Base-by-base conservation (phyloP, 2,329 filamentous ascomycete species). In the Aureobasidium zeae region DNA sequence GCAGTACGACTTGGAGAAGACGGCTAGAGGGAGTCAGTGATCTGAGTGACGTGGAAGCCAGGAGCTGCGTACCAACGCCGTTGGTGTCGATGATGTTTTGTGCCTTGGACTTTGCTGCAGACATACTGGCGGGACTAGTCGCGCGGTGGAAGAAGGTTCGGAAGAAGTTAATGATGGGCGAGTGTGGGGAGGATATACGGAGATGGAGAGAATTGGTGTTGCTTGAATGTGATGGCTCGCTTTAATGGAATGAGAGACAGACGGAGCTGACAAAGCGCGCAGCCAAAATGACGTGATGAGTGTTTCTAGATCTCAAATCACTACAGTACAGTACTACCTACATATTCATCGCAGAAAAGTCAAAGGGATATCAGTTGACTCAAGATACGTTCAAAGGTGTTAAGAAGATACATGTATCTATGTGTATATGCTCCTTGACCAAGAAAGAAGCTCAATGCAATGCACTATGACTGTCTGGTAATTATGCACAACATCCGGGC, bases 1-100 rank as follows among this genome's bases (percentile, higher is more conserved):
- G 76, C 91, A 98, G 71, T 86, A 94, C 12, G 82, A 86, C 73
- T 98, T 98, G 68, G 83, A 88, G 76, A 98, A 98, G 63, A 98
- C 85, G 57, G 91, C 84, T 85, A 41, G 15, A 28, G 5, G 13
- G 16, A 24, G 29, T 49, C 35, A 26, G 34, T 17, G 25, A 11
- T 25, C 2, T 11, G 11, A 11, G 22, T 25, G 22, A 11, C 11
- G 22, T 25, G 7, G 22, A 7, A 7, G 7, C 2, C 22, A 11
- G 9, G 25, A 11, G 15, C 2, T 43, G 69, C 80, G 44, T 72
- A 86, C 82, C 81, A 64, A 94, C 87, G 57, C 78, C 69, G 70
- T 94, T 91, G 60, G 88, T 80, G 66, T 91, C 78, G 65, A 96
- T 94, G 69, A 95, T 80, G 59, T 72, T 65, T 66, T 94, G 79